Percentiles rank a stretch among this genome's conserved stretches.
These are phyloP conservation scores for Leccinum olivaceopallidum DNA, from an alignment of 768 basidiomycete genomes.

Conservation along the genomic window DNA sequence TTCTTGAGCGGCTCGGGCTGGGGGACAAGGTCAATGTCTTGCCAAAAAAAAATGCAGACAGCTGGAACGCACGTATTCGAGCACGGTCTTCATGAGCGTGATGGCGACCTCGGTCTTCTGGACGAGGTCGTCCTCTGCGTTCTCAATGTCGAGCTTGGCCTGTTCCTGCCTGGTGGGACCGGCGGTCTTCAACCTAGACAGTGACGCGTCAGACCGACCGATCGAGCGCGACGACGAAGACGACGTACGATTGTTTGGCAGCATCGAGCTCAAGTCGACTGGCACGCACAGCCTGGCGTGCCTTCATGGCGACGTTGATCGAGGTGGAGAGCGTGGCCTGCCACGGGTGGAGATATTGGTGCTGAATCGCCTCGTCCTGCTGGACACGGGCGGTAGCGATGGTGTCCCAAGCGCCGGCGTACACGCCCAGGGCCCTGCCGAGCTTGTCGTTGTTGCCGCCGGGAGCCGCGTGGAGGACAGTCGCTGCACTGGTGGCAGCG, in stretches of 20 bases:
- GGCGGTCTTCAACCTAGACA: conserved; percentile 73
- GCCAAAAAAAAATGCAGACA: not conserved
- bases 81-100: conserved; percentile 94
- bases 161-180: conserved; percentile 82
- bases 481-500: conserved; percentile 65
- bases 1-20: conserved; percentile 97
- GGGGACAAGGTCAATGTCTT: not conserved
- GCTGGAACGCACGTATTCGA: conserved; percentile 81
- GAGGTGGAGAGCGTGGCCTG: conserved; percentile 82
- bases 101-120: conserved; percentile 98
- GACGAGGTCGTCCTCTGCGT: conserved; percentile 93
- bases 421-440: conserved; percentile 73
- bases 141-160: conserved; percentile 90
- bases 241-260: conserved; percentile 78
- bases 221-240: not conserved
- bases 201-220: conserved; percentile 1
- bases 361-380: conserved; percentile 74
- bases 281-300: conserved; percentile 75
- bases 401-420: conserved; percentile 83
- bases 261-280: conserved; percentile 89
- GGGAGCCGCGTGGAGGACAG: conserved; percentile 44
- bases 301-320: conserved; percentile 90
- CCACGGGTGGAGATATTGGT: conserved; percentile 78
- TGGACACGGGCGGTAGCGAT: conserved; percentile 74
- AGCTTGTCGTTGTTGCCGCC: conserved; percentile 64